phyloP scores from a whole-genome alignment of 805 yeast genomes.

The Lachancea dasiensis region DNA sequence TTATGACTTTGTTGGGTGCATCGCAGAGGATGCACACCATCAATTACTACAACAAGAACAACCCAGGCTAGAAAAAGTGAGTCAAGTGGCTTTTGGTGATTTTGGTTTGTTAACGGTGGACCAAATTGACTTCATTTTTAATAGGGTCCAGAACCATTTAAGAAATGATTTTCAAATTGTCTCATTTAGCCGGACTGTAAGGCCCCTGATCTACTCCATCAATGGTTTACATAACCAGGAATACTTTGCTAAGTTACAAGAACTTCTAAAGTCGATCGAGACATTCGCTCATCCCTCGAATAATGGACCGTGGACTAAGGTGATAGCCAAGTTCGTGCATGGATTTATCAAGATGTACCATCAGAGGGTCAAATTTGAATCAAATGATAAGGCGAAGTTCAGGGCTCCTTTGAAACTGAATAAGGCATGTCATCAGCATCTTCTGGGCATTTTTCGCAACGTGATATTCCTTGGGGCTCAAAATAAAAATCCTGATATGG shows the following conservation, averaged over 20 bases:
- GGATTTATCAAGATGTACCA: constrained; percentile 56
- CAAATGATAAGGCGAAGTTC: constrained; percentile 27
- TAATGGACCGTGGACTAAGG: constrained; percentile 77
- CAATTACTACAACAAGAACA: constrained; percentile 19
- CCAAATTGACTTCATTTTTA: constrained; percentile 58
- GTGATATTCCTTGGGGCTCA: constrained; percentile 67
- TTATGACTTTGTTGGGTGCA: constrained; percentile 56
- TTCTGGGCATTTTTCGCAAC: constrained; percentile 42
- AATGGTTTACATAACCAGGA: constrained; percentile 42
- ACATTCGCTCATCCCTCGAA: constrained; percentile 92
- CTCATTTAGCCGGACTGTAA: constrained; percentile 45
- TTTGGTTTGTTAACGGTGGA: constrained; percentile 59
- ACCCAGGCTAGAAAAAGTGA: constrained; percentile 25
- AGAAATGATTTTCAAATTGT: constrained; percentile 34
- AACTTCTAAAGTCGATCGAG: constrained; percentile 60
- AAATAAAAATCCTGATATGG: constrained; percentile 54
- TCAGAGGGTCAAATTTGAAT: constrained; percentile 49
- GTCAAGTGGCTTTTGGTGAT: constrained; percentile 36
- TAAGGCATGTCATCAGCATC: constrained; percentile 29
- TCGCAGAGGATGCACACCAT: constrained; percentile 45
- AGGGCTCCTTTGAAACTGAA: constrained; percentile 27
- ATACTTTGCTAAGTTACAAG: constrained; percentile 46
- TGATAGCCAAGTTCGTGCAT: constrained; percentile 60
- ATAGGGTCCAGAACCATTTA: constrained; percentile 42
- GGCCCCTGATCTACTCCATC: constrained; percentile 49